Evolutionary conservation across 2,329 filamentous ascomycete species (phyloP), one percentile per base, ranked within the genome.

Genomic region (Gnomoniopsis sp.): DNA sequence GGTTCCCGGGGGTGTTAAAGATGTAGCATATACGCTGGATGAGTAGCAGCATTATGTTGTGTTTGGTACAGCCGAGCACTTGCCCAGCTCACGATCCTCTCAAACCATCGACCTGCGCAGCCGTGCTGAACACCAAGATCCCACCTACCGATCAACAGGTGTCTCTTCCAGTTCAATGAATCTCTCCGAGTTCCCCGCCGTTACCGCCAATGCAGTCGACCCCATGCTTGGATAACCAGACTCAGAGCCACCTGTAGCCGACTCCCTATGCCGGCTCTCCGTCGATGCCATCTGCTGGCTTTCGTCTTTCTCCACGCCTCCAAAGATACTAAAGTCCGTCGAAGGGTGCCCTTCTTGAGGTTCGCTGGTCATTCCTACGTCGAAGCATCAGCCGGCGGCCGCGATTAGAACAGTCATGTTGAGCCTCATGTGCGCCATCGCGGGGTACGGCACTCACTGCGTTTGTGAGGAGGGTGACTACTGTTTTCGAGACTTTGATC

Each of bases 401-500:
- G n/a, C n/a, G n/a, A n/a, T n/a, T n/a, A n/a, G n/a, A n/a, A n/a
- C n/a, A n/a, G n/a, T n/a, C n/a, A n/a, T n/a, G n/a, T n/a, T n/a
- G n/a, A n/a, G n/a, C n/a, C n/a, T n/a, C n/a, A n/a, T n/a, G n/a
- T n/a, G n/a, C n/a, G n/a, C n/a, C n/a, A n/a, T n/a, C n/a, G n/a
- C n/a, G n/a, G n/a, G n/a, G n/a, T n/a, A 11, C 12, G 38, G 38
- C 38, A 43, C 22, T n/a, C 49, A 58, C 56, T 58, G 53, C 56
- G 50, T 47, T 58, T 58, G 8, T 36, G 46, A 54, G 50, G 44
- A 15, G 46, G 50, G 14, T 26, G 34, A n/a, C 15, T 36, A 15
- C 34, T 30, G 17, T 12, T 22, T 14, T 49, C 50, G 10, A 30
- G 17, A 21, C 49, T 15, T 30, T 44, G 23, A 23, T 23, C 44